Conservation (phyloP, 768 basidiomycete species). For the Hirschioporus abietinus region DNA sequence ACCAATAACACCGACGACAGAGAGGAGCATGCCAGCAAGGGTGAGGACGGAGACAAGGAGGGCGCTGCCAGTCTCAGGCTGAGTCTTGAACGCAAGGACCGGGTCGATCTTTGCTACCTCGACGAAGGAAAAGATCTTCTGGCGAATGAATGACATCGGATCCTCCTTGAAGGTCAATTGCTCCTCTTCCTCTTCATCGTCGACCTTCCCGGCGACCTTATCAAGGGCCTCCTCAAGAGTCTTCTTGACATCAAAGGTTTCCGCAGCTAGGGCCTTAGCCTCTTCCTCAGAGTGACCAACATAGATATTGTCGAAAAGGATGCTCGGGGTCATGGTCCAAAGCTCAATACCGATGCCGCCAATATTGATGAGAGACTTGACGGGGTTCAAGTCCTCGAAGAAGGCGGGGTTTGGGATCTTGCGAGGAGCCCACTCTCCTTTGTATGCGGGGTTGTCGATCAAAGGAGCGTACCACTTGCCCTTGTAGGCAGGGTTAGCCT, state of each 20-base stretch:
- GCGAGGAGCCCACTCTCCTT: constrained; percentile 87
- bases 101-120: constrained; percentile 74
- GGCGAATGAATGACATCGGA: constrained; percentile 75
- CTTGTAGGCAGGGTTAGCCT: constrained; percentile 93
- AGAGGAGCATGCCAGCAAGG: constrained; percentile 79
- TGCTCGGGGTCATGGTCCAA: constrained; percentile 99
- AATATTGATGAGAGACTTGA: constrained; percentile 82
- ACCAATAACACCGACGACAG: constrained; percentile 74
- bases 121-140: constrained; percentile 74
- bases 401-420: constrained; percentile 87
- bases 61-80: constrained; percentile 83
- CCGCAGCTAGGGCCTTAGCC: constrained; percentile 74
- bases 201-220: constrained; percentile 44
- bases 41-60: constrained; percentile 71
- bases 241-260: constrained; percentile 92
- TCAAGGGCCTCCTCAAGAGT: constrained; percentile 62
- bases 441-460: constrained; percentile 97
- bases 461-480: constrained; percentile 96
- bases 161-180: constrained; percentile 57
- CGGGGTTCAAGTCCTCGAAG: constrained; percentile 83
- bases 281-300: constrained; percentile 85
- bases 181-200: constrained; percentile 41
- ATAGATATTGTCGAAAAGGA: constrained; percentile 92
- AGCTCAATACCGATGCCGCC: constrained; percentile 96
- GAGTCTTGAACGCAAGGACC: constrained; percentile 73